Conservation (phyloP, 2,329 filamentous ascomycete genomes). For the Aspergillus jensenii region DNA sequence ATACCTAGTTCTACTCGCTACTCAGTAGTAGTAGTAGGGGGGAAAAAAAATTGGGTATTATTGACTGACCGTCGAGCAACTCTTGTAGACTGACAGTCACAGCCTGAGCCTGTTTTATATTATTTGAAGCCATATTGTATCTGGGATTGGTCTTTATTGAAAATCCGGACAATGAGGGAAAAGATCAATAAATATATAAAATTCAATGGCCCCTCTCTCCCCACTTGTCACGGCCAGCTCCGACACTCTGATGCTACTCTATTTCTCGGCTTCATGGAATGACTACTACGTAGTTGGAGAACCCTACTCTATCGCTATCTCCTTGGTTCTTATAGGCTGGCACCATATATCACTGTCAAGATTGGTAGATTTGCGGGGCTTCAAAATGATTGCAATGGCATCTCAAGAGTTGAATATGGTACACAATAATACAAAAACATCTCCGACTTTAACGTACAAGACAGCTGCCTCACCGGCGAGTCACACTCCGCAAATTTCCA, state of each 20-base stretch:
- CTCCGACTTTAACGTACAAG: background rate
- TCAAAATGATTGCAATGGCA: background rate
- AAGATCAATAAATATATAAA: background rate
- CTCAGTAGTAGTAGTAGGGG: background rate
- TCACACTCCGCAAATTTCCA: conserved; percentile 68
- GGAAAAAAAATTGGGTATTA: background rate
- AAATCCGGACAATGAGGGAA: background rate
- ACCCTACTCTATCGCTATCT: background rate
- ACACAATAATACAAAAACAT: conserved; percentile 6
- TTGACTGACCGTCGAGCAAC: conserved; percentile 44
- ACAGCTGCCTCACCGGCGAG: conserved; percentile 20
- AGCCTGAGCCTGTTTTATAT: conserved; percentile 34
- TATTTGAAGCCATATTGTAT: conserved; percentile 20
- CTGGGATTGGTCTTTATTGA: background rate
- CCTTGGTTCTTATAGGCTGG: too few relatives aligned
- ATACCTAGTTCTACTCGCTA: too few relatives aligned
- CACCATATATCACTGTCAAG: too few relatives aligned
- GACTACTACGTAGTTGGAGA: background rate
- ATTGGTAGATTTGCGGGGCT: background rate
- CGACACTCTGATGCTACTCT: conserved; percentile 2
- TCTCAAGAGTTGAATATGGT: background rate
- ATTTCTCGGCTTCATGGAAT: conserved; percentile 1
- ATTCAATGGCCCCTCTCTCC: conserved; percentile 1
- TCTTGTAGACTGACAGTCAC: conserved; percentile 51
- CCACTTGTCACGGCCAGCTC: conserved; percentile 10